Conservation (phyloP, 1,139 yeast species). For the Suhomyces terraborum region DNA sequence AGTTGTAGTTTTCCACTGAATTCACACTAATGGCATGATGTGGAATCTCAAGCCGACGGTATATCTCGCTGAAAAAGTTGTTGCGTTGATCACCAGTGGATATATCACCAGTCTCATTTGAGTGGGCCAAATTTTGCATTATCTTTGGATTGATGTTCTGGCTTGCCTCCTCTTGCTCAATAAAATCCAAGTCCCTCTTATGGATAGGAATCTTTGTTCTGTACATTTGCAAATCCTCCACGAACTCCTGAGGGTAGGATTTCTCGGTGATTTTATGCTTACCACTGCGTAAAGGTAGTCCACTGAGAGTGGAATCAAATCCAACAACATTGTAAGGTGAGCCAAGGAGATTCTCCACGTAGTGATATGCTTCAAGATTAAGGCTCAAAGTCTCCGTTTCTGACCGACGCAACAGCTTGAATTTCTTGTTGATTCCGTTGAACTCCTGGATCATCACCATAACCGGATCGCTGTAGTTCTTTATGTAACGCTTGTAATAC, state of each 20-base stretch:
- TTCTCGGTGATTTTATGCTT: conserved; percentile 23
- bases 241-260: conserved; percentile 42
- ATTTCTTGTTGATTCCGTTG: conserved; percentile 41
- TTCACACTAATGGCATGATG: conserved; percentile 33
- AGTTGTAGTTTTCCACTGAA: conserved; percentile 32
- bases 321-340: conserved; percentile 48
- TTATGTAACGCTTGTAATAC: conserved; percentile 36
- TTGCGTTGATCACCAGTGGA: conserved; percentile 11
- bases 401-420: conserved; percentile 37
- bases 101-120: conserved; percentile 6
- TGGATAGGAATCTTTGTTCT: conserved; percentile 35
- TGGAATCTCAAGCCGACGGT: conserved; percentile 31
- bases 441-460: conserved; percentile 37
- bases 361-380: conserved; percentile 31
- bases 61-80: conserved; percentile 22
- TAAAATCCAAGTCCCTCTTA: conserved; percentile 43
- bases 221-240: conserved; percentile 42
- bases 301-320: conserved; percentile 44
- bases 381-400: conserved; percentile 35
- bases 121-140: conserved; percentile 8
- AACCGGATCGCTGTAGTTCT: conserved; percentile 38
- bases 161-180: conserved; percentile 31
- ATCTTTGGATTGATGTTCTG: conserved; percentile 27
- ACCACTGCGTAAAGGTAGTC: conserved; percentile 40
- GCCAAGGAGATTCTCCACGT: conserved; percentile 34